Percentiles rank a stretch among this genome's conserved stretches.
These are phyloP conservation scores for Porcisia hertigi DNA, from an alignment of 208 protist species.

Conservation along the genomic window DNA sequence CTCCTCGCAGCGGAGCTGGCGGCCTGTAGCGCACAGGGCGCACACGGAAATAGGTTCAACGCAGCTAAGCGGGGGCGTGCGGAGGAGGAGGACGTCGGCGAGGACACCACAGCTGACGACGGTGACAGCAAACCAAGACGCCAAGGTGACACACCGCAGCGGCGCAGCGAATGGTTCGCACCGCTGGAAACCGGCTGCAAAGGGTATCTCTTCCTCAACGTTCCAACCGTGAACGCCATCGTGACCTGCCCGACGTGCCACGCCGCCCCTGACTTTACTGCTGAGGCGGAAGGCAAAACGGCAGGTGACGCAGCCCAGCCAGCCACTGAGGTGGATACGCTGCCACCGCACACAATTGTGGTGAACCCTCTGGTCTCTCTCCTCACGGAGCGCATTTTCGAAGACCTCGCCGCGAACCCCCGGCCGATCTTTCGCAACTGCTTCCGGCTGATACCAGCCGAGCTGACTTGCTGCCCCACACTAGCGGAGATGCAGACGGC, in stretches of 20 bases:
- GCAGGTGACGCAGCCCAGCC: neutral
- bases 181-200: constrained; percentile 69
- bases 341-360: constrained; percentile 61
- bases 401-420: constrained; percentile 53
- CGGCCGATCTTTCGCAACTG: constrained; percentile 73
- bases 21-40: constrained; percentile 18
- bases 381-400: constrained; percentile 76
- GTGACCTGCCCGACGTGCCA: constrained; percentile 43
- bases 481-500: constrained; percentile 68
- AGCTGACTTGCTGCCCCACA: constrained; percentile 86
- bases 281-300: neutral
- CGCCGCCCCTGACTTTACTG: neutral
- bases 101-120: constrained; percentile 7
- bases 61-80: constrained; percentile 12
- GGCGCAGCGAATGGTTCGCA: constrained; percentile 45
- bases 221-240: constrained; percentile 33
- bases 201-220: constrained; percentile 63
- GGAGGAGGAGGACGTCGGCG: constrained; percentile 11
- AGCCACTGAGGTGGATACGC: neutral
- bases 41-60: constrained; percentile 27
- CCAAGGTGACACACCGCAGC: constrained; percentile 12
- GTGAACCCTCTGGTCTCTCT: constrained; percentile 76
- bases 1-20: constrained; percentile 38
- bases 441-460: constrained; percentile 78
- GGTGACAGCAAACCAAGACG: constrained; percentile 11